Percentiles rank a stretch among this genome's conserved stretches.
Evolutionary conservation across 1,139 yeast species (phyloP).

Genomic region (Diutina ranongensis): DNA sequence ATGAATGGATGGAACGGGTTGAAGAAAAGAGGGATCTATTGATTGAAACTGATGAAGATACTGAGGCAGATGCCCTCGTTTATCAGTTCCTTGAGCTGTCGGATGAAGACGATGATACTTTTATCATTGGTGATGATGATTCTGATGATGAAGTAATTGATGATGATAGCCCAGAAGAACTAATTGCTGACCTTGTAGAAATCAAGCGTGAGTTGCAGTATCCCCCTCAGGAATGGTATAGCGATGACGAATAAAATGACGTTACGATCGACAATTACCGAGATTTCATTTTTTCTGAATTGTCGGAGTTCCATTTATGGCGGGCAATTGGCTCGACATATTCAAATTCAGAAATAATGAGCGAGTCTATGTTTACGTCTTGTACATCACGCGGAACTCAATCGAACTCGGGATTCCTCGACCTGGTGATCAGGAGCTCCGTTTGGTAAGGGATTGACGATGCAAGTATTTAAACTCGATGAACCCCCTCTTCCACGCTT

Average conservation of each 20-base stretch:
- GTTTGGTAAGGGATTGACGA: too few species aligned
- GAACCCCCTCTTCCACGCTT: too few species aligned
- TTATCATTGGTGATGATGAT: background rate
- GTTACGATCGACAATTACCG: too few species aligned
- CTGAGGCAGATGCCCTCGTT: background rate
- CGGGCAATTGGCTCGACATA: too few species aligned
- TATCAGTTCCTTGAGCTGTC: background rate
- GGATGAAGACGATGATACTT: slow-evolving; percentile 2
- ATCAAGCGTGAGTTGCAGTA: background rate
- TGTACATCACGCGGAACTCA: too few species aligned
- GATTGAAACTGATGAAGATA: background rate
- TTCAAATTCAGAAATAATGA: too few species aligned
- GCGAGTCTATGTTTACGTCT: too few species aligned
- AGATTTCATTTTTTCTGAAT: too few species aligned
- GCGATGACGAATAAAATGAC: slow-evolving; percentile 1
- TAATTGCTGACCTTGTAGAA: background rate
- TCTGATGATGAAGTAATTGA: background rate
- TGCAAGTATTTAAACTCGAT: too few species aligned
- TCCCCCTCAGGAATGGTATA: slow-evolving; percentile 4
- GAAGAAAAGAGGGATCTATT: background rate
- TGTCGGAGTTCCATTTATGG: too few species aligned
- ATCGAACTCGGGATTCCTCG: too few species aligned
- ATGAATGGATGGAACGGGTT: background rate
- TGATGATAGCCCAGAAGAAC: background rate
- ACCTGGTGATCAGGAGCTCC: too few species aligned